Base-by-base conservation (phyloP, 2,329 filamentous ascomycete genomes). In the Penicillium sp. region DNA sequence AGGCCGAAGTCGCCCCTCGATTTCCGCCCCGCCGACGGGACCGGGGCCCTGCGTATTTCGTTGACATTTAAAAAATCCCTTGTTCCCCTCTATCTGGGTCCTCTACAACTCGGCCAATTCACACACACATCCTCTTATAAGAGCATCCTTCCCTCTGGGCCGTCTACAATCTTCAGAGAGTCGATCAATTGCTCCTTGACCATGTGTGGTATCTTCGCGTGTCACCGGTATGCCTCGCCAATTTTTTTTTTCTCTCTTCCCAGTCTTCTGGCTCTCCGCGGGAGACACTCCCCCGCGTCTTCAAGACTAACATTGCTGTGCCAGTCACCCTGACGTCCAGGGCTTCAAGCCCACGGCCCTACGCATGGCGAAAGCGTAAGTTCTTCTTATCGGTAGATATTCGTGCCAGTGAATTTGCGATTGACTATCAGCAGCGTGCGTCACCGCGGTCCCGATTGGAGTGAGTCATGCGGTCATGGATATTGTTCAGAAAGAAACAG, bases 191-290 rank as follows among this genome's bases (percentile, higher is more conserved):
- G 64, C 60, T 67, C 63, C 65, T 75, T 67, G 84, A 90, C 78
- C 73, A 97, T 97, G 93, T 97, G 93, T 90, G 93, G 93, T 81
- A 96, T 97, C 76, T 97, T 97, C 81, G 93, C 92, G 73, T 97
- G 93, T 82, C 92, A 97, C 82, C 85, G 87, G 93, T 96, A 82
- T 78, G 88, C 85, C 67, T 84, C 26, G 60, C 47, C 56, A 41
- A 41, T 52, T 54, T 13, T 44, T 50, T 50, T 58, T 58, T 47
- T 41, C 49, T 46, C 9, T 26, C 31, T 19, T 26, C 7, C 35
- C 30, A 38, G 30, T 21, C 38, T 44, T 44, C 30, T 48, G 46
- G 49, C 26, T 49, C 19, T 58, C 49, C 35, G 31, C 49, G 49
- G 53, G 44, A 45, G 45, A 56, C 46, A 52, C 11, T 52, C 47